Evolutionary conservation across 345 rosid genomes (phyloP), one percentile per base, ranked within the genome.

Genomic region (Eucalyptus leucophloia): DNA sequence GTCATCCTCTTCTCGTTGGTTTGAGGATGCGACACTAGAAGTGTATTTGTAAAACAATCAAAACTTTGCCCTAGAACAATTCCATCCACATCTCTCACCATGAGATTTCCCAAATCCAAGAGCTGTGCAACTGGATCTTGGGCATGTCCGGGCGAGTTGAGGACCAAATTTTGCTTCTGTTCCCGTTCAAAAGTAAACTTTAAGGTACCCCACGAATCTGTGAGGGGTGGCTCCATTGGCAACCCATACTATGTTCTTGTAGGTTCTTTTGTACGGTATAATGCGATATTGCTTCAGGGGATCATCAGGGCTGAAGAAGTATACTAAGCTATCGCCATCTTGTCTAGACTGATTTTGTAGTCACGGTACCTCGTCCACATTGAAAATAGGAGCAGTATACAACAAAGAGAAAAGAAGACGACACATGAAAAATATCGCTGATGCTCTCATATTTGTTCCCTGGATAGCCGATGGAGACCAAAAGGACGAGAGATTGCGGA

Each of bases 1-100:
- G 51, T 49, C 51, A 49, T 49, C 51, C 51, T 49, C 51, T 49
- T 49, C 17, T 49, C 2, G 51, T 49, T 49, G 17, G 51, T 49
- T 49, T 49, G 51, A 49, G 51, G 51, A 49, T 49, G 51, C 2
- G 51, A 49, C 17, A 49, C 51, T 49, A 14, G 51, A 13, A 49
- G 51, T 5, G 93, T 92, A 56, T 94, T 91, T 34, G 91, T 49
- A 5, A 92, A 93, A 77, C 93, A 83, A 91, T 95, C 96, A 86
- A 94, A 95, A 88, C 96, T 94, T 90, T 95, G 96, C 97, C 96
- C 93, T 28, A 93, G 87, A 49, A 14, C 51, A 49, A 1, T 49
- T 49, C 51, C 51, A 49, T 49, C 17, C 51, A 49, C 51, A 15
- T 49, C 51, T 49, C 51, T 49, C 51, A 49, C 51, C 51, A 14